These are phyloP conservation scores for Phytomonas francai DNA, from an alignment of 208 protist genomes.

Conservation along the genomic window DNA sequence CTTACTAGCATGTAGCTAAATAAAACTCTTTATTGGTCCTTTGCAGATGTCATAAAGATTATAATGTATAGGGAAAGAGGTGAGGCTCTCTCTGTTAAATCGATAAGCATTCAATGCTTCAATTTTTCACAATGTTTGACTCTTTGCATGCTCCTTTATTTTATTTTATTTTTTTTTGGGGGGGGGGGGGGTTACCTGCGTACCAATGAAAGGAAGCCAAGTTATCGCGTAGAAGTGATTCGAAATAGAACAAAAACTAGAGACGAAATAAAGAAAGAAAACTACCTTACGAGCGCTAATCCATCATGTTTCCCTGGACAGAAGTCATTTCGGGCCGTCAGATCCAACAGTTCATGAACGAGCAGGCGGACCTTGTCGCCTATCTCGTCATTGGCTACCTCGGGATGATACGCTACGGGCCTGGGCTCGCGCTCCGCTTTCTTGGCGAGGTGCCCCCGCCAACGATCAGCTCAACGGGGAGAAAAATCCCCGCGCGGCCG, in stretches of 20 bases:
- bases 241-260: neutral
- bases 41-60: neutral
- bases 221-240: neutral
- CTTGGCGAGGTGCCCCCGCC: conserved; percentile 30
- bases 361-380: conserved; percentile 24
- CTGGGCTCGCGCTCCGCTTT: conserved; percentile 28
- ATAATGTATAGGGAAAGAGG: neutral
- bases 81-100: neutral
- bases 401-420: conserved; percentile 41
- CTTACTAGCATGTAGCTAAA: neutral
- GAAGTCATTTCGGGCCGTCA: conserved; percentile 29
- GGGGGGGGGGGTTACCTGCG: neutral
- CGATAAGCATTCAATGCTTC: neutral
- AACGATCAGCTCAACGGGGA: conserved; percentile 15
- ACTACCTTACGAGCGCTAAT: neutral
- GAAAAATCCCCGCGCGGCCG: conserved; percentile 16
- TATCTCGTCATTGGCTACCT: conserved; percentile 39
- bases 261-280: conserved; percentile 9
- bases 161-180: conserved; percentile 1
- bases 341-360: conserved; percentile 25
- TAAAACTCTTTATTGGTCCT: neutral
- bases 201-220: neutral
- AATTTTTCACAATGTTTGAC: neutral
- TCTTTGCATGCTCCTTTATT: neutral
- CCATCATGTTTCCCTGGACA: conserved; percentile 22